Evolutionary conservation across 2,329 filamentous ascomycete species (phyloP).

Genomic region (Colletotrichum tabaci): DNA sequence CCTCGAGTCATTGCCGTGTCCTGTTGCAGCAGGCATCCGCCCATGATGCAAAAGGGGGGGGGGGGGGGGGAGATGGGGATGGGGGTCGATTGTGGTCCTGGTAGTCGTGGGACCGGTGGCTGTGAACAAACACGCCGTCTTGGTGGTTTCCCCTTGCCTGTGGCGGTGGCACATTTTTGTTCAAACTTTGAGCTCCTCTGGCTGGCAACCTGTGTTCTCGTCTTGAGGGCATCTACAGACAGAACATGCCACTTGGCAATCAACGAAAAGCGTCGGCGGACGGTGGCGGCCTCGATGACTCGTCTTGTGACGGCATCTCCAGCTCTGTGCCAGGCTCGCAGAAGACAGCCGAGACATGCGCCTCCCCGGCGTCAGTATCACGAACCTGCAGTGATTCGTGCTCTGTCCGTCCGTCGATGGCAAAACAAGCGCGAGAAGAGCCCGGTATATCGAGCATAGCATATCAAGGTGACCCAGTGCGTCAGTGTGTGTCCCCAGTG

Average conservation of each 20-base stretch:
- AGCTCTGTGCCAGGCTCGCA: background rate
- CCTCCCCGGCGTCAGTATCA: background rate
- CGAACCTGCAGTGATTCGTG: conserved; percentile 22
- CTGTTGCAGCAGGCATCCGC: conserved; percentile 5
- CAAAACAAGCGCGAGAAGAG: background rate
- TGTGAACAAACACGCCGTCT: conserved; percentile 4
- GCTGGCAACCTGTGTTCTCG: background rate
- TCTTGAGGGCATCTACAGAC: background rate
- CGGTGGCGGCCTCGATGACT: conserved; percentile 15
- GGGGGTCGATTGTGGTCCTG: background rate
- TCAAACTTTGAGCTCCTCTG: background rate
- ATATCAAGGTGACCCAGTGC: background rate
- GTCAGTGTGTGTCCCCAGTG: background rate
- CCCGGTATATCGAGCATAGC: background rate
- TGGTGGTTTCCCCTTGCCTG: background rate
- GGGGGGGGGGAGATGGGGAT: too few relatives aligned
- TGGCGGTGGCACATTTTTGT: background rate
- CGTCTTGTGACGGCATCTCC: background rate
- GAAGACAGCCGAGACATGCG: conserved; percentile 21
- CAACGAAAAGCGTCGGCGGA: background rate
- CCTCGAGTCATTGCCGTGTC: background rate
- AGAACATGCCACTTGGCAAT: too few relatives aligned
- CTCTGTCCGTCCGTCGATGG: conserved; percentile 1
- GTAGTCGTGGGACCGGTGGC: too few relatives aligned
- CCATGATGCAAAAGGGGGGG: background rate